These are phyloP conservation scores for Xylaria sp. DNA, from an alignment of 2,329 filamentous ascomycete genomes.

Conservation along the genomic window DNA sequence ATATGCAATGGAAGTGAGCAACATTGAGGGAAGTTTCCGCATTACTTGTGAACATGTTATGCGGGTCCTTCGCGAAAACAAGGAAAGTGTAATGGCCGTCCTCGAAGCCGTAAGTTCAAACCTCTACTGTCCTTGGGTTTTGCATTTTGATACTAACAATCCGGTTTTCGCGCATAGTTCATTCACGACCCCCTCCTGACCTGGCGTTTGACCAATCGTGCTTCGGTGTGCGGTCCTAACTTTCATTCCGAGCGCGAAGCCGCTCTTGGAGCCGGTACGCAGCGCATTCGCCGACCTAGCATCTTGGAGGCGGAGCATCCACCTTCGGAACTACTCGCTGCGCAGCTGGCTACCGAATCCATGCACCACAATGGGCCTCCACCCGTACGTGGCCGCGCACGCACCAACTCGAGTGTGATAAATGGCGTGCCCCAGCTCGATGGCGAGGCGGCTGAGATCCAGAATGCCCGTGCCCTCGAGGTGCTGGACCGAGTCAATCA, in stretches of 20 bases:
- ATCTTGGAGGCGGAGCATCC: constrained; percentile 69
- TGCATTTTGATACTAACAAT: constrained; percentile 26
- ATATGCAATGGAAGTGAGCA: constrained; percentile 99
- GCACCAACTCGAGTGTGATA: constrained; percentile 61
- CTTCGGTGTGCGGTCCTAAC: constrained; percentile 69
- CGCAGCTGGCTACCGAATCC: constrained; percentile 43
- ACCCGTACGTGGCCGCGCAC: constrained; percentile 58
- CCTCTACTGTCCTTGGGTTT: not conserved
- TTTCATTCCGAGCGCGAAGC: constrained; percentile 67
- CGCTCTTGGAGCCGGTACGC: constrained; percentile 54
- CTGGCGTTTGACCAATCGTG: constrained; percentile 79
- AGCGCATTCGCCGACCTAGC: constrained; percentile 67
- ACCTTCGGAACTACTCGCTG: constrained; percentile 63
- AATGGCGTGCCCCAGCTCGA: constrained; percentile 42
- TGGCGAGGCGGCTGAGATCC: constrained; percentile 70
- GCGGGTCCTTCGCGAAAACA: constrained; percentile 94
- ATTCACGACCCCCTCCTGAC: constrained; percentile 99
- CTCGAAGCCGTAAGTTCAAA: constrained; percentile 82
- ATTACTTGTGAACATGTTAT: constrained; percentile 99
- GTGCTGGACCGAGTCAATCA: constrained; percentile 91
- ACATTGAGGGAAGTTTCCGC: constrained; percentile 97
- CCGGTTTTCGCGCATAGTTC: constrained; percentile 64
- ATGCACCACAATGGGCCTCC: constrained; percentile 51
- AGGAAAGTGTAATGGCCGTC: constrained; percentile 98
- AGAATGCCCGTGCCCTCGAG: constrained; percentile 91